Base-by-base conservation (phyloP, 1,284 basidiomycete species). In the Leccinum holopus region DNA sequence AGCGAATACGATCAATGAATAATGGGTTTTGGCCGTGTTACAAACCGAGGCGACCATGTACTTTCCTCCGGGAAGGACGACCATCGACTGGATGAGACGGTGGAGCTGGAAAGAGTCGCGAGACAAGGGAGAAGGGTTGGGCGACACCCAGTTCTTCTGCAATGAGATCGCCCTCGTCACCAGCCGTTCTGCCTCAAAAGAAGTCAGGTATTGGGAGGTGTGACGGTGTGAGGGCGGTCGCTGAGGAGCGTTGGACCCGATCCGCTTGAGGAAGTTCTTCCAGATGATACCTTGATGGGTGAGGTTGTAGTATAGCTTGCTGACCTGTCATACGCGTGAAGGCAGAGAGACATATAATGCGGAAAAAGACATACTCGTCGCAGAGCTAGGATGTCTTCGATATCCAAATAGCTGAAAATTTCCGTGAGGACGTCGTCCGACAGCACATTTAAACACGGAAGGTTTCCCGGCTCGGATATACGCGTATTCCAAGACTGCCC, bases 231-330 rank as follows among this genome's bases (percentile, higher is more conserved):
- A 85, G 0, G 87, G 88, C 2, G 87, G 87, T 3, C 87, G 74
- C 3, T 86, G 85, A 6, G 87, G 84, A n/a, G 87, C 74, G 10
- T 83, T 84, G 21, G 87, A 77, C 41, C 77, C 77, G 63, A 88
- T 77, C 12, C 76, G 73, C 44, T 75, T 74, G 58, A 91, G 75
- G 64, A 88, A 82, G 25, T 82, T 81, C 70, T 87, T 87, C 90
- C 90, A 91, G 47, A 91, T 82, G 57, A 82, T 75, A 16, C 87
- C 81, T 63, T 89, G 82, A 63, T 88, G 87, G 0, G 87, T 88
- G 59, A 88, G 77, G 37, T 82, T 69, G 69, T 82, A 87, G 65
- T 85, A 82, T 1, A 77, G 66, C 67, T 80, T 84, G 75, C 80
- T 82, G 47, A 84, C 82, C 87, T 88, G 57, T 44, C 8, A 28